Percentiles rank a stretch among this genome's conserved stretches.
Evolutionary conservation across 192 early-diverging fungal species (phyloP).

Genomic region (Coemansia sp.): DNA sequence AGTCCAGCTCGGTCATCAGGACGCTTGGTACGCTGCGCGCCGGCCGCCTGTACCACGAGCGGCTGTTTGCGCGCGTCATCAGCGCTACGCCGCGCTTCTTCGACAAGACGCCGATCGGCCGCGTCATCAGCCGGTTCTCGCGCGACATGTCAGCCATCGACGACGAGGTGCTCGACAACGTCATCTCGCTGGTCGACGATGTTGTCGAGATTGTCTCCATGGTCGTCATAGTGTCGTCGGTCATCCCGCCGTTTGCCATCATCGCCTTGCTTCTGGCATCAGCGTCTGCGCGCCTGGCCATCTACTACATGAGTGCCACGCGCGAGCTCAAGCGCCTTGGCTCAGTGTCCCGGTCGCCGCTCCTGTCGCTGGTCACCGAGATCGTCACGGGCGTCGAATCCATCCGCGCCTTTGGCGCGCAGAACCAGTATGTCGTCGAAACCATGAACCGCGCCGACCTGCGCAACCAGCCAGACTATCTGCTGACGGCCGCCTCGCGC

Average conservation of each 20-base stretch:
- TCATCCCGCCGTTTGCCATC: conserved; percentile 69
- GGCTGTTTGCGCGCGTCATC: conserved; percentile 35
- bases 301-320: conserved; percentile 64
- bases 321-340: conserved; percentile 81
- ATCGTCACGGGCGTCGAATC: conserved; percentile 61
- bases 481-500: conserved; percentile 72
- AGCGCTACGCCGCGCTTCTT: conserved; percentile 85
- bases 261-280: conserved; percentile 55
- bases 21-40: conserved; percentile 50
- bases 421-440: conserved; percentile 36
- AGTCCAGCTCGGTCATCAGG: conserved; percentile 6
- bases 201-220: conserved; percentile 52
- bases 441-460: conserved; percentile 57
- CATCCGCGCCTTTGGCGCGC: conserved; percentile 73
- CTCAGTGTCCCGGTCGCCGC: conserved; percentile 63
- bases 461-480: conserved; percentile 75
- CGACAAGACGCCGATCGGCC: conserved; percentile 82
- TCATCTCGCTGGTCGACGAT: conserved; percentile 47
- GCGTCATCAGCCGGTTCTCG: conserved; percentile 84
- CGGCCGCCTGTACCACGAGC: conserved; percentile 29
- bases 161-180: conserved; percentile 47
- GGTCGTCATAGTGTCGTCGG: conserved; percentile 54
- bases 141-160: conserved; percentile 80
- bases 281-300: conserved; percentile 60
- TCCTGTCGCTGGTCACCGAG: conserved; percentile 72